Percentiles rank a stretch among this genome's conserved stretches.
These are phyloP conservation scores for Didymella pinodella DNA, from an alignment of 2,329 filamentous ascomycete species.

Conservation along the genomic window DNA sequence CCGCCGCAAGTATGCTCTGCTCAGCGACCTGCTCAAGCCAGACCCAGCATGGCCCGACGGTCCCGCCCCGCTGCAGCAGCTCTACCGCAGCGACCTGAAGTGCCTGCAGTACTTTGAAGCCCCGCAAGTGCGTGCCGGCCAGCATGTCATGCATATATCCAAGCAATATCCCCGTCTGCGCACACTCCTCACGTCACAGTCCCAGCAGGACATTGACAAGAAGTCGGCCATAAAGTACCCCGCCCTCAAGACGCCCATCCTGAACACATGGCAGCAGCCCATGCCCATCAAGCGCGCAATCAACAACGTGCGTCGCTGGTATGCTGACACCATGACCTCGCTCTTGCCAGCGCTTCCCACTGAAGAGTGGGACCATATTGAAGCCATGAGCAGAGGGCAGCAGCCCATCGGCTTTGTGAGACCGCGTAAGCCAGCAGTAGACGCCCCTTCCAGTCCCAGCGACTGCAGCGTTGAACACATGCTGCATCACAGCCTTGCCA, in stretches of 20 bases:
- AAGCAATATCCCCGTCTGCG: constrained; percentile 43
- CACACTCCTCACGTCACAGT: constrained; percentile 39
- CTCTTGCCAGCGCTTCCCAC: constrained; percentile 56
- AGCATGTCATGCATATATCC: constrained; percentile 39
- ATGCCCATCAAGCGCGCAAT: constrained; percentile 56
- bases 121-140: constrained; percentile 28
- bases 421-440: constrained; percentile 28
- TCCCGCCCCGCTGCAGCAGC: constrained; percentile 42
- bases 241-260: constrained; percentile 49
- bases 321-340: constrained; percentile 52
- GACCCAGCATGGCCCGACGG: constrained; percentile 21
- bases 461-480: constrained; percentile 15
- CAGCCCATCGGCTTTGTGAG: constrained; percentile 36
- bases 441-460: neutral
- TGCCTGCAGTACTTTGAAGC: constrained; percentile 45
- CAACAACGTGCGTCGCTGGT: constrained; percentile 56
- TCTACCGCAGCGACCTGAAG: constrained; percentile 47
- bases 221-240: constrained; percentile 35
- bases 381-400: constrained; percentile 50
- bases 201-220: constrained; percentile 27
- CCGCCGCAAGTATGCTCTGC: constrained; percentile 58
- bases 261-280: constrained; percentile 57
- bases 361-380: constrained; percentile 55
- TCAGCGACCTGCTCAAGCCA: constrained; percentile 36
- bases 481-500: constrained; percentile 30